Evolutionary conservation across 1,139 yeast genomes (phyloP).

Genomic region (Hemisphaericaspora xylanilytica): DNA sequence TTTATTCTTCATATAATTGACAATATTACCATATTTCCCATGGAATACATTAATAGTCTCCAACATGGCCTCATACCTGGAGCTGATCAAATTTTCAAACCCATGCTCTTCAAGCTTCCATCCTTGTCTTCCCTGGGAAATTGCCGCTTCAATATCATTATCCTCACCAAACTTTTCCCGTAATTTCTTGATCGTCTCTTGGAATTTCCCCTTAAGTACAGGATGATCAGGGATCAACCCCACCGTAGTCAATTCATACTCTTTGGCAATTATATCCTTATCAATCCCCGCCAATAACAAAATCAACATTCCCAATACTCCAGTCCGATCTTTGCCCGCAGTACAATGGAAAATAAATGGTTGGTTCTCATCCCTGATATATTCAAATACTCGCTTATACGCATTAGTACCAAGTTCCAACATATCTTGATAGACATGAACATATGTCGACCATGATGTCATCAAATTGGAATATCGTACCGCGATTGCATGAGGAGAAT

Average conservation of each 20-base stretch:
- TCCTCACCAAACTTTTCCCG: slow-evolving; percentile 31
- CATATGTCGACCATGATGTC: slow-evolving; percentile 64
- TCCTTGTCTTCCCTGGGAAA: slow-evolving; percentile 34
- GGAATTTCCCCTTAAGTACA: slow-evolving; percentile 33
- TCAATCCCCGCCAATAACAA: slow-evolving; percentile 66
- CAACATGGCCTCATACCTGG: slow-evolving; percentile 72
- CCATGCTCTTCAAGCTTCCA: slow-evolving; percentile 50
- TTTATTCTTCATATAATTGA: slow-evolving; percentile 44
- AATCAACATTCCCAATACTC: slow-evolving; percentile 67
- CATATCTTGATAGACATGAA: slow-evolving; percentile 61
- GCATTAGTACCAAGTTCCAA: slow-evolving; percentile 47
- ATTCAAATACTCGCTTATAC: slow-evolving; percentile 48
- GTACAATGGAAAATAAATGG: slow-evolving; percentile 73
- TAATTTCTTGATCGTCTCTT: slow-evolving; percentile 28
- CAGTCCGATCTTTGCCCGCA: slow-evolving; percentile 88
- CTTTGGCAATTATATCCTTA: slow-evolving; percentile 52
- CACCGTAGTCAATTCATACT: slow-evolving; percentile 59
- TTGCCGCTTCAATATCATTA: slow-evolving; percentile 26
- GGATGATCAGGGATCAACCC: slow-evolving; percentile 58
- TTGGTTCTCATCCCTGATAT: slow-evolving; percentile 47
- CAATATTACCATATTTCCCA: slow-evolving; percentile 57
- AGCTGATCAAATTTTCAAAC: slow-evolving; percentile 57
- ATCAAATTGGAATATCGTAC: slow-evolving; percentile 54
- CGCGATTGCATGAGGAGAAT: slow-evolving; percentile 68
- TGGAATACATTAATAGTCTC: slow-evolving; percentile 54